Base-by-base conservation (phyloP, 169 alveolate species). In the Babesia ovata region DNA sequence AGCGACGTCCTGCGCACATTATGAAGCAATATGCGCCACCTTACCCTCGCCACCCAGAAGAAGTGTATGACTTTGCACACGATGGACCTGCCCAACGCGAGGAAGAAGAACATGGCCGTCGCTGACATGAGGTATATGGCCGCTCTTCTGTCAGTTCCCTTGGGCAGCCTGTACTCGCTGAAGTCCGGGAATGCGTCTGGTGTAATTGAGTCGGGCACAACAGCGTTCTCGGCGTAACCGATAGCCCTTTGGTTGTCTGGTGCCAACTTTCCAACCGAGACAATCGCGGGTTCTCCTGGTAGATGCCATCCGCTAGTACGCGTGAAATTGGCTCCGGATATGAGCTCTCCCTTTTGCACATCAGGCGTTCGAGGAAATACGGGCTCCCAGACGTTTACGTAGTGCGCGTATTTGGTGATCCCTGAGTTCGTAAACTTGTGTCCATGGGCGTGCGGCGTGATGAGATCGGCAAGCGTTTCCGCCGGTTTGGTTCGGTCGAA, bases 181-280 rank as follows among this genome's bases (percentile, higher is more conserved):
- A 93, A 93, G 77, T 93, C 96, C 2, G 95, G 95, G 59, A 88
- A 93, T 11, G 91, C 84, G 45, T 90, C 95, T 48, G 95, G 90
- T 45, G 74, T 78, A 39, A 79, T 84, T 45, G 94, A 86, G 73
- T 86, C 94, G 52, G 96, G 96, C n/a, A 81, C 86, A 14, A 92
- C 94, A 14, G 92, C 84, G 75, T 89, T 91, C 78, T 88, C 94
- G 2, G 93, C 92, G 61, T 85, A 87, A 19, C 96, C 96, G 13
- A 88, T 93, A 13, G 96, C 90, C n/a, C 96, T 85, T 66, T 91
- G 93, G 86, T 93, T 85, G 61, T 79, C 93, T n/a, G 96, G 96
- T n/a, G 81, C 79, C 67, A 93, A 77, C 76, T 81, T 90, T 17
- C 93, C 92, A 8, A 93, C 88, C 26, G 96, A 92, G 14, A 90